Conservation (phyloP, 768 basidiomycete species). For the Trametes cubensis region DNA sequence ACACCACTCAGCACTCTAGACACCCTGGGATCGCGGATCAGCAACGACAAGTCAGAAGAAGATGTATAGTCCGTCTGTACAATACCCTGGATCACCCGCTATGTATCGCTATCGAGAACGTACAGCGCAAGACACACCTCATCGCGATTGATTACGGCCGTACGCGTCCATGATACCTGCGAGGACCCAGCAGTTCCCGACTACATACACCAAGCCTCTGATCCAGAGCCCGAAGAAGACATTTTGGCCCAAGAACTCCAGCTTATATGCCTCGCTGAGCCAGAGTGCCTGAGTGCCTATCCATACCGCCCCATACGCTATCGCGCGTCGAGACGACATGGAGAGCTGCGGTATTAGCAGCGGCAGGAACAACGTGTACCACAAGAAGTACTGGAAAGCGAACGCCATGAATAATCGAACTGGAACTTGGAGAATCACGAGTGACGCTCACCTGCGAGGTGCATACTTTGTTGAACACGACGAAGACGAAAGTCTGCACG, state of each 20-base stretch:
- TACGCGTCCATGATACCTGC: slow-evolving; percentile 61
- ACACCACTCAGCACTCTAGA: no score
- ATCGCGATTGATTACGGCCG: not conserved
- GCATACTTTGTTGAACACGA: slow-evolving; percentile 98
- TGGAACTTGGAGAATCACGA: not conserved
- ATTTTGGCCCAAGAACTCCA: slow-evolving; percentile 83
- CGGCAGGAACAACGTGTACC: slow-evolving; percentile 91
- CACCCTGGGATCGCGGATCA: not conserved
- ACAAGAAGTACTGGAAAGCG: slow-evolving; percentile 82
- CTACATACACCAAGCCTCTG: slow-evolving; percentile 72
- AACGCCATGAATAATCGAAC: not conserved
- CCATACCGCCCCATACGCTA: slow-evolving; percentile 63
- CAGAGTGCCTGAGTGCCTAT: slow-evolving; percentile 80
- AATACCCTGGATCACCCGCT: slow-evolving; percentile 13
- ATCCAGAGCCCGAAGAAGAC: slow-evolving; percentile 81
- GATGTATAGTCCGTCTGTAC: slow-evolving; percentile 12
- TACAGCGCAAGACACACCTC: not conserved
- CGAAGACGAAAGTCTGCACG: slow-evolving; percentile 86
- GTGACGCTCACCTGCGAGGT: slow-evolving; percentile 78
- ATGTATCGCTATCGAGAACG: slow-evolving; percentile 12
- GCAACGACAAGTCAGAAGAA: not conserved
- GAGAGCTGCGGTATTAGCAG: slow-evolving; percentile 71
- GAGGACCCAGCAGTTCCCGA: slow-evolving; percentile 81
- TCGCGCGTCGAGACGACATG: slow-evolving; percentile 47
- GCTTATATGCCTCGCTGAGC: slow-evolving; percentile 86